Evolutionary conservation across 805 yeast species (phyloP).

Genomic region (Spathaspora hagerdaliae): DNA sequence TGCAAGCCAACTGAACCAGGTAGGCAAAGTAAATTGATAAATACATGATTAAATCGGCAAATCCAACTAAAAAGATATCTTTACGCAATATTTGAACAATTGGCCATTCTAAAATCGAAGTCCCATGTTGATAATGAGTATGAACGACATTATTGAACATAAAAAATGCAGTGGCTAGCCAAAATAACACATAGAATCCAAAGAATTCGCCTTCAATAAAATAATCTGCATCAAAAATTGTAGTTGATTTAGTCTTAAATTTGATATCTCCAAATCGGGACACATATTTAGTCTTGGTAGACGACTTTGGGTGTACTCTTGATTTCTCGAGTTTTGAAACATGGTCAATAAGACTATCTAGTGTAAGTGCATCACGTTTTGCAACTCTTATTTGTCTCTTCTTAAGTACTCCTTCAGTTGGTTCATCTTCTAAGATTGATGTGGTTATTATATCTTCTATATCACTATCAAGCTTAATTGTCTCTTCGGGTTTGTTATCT

Average conservation of each 20-base stretch:
- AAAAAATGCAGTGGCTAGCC: slow-evolving; percentile 63
- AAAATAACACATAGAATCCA: slow-evolving; percentile 78
- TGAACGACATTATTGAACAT: slow-evolving; percentile 52
- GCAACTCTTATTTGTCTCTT: not conserved
- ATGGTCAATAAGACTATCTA: slow-evolving; percentile 2
- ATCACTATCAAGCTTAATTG: slow-evolving; percentile 1
- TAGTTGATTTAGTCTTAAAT: slow-evolving; percentile 35
- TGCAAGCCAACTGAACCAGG: slow-evolving; percentile 53
- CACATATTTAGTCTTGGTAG: slow-evolving; percentile 14
- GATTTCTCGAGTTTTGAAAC: slow-evolving; percentile 4
- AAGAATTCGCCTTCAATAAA: slow-evolving; percentile 51
- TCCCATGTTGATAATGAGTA: slow-evolving; percentile 44
- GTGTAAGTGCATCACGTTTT: not conserved
- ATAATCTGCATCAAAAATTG: slow-evolving; percentile 51
- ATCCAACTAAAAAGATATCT: slow-evolving; percentile 63
- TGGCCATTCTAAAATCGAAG: slow-evolving; percentile 46
- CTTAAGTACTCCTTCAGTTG: not conserved
- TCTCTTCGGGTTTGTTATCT: not conserved
- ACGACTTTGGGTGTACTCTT: slow-evolving; percentile 4
- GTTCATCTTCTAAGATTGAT: slow-evolving; percentile 1
- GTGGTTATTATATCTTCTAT: slow-evolving; percentile 2
- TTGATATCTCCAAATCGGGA: slow-evolving; percentile 55
- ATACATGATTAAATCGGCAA: slow-evolving; percentile 76
- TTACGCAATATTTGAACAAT: slow-evolving; percentile 54
- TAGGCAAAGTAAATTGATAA: slow-evolving; percentile 58